Percentiles rank a stretch among this genome's conserved stretches.
phyloP scores from a whole-genome alignment of 176 grass and related monocot genomes.

The Oryza brachyantha region DNA sequence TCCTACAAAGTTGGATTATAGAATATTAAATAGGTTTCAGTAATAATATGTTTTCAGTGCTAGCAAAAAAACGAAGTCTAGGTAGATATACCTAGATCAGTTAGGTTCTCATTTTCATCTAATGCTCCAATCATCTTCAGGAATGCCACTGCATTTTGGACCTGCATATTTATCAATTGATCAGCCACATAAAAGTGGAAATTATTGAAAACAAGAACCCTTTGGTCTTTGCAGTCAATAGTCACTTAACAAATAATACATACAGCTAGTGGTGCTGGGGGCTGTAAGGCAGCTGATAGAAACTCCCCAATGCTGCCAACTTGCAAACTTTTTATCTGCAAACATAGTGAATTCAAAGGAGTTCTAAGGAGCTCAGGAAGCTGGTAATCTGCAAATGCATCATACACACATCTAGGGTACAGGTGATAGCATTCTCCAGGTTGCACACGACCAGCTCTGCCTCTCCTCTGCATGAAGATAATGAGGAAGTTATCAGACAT shows the following conservation, averaged over 20 bases:
- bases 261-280: conserved; percentile 78
- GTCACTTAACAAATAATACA: conserved; percentile 25
- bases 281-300: conserved; percentile 83
- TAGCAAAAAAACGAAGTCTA: conserved; percentile 8
- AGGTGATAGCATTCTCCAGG: conserved; percentile 98
- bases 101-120: conserved; percentile 80
- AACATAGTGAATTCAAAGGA: conserved; percentile 91
- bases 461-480: conserved; percentile 65
- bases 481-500: conserved; percentile 26
- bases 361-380: conserved; percentile 92
- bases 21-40: conserved; percentile 20
- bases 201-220: neutral
- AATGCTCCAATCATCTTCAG: conserved; percentile 93
- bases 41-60: conserved; percentile 16
- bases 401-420: conserved; percentile 96
- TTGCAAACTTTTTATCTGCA: conserved; percentile 98
- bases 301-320: conserved; percentile 83
- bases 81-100: conserved; percentile 70
- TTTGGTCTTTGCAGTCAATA: neutral
- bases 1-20: conserved; percentile 56
- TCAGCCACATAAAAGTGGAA: conserved; percentile 9
- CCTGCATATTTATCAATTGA: conserved; percentile 48
- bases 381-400: conserved; percentile 88
- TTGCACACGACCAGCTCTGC: conserved; percentile 89
- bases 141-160: conserved; percentile 94